Base-by-base conservation (phyloP, 2,329 filamentous ascomycete genomes). In the Ascochyta fabae region DNA sequence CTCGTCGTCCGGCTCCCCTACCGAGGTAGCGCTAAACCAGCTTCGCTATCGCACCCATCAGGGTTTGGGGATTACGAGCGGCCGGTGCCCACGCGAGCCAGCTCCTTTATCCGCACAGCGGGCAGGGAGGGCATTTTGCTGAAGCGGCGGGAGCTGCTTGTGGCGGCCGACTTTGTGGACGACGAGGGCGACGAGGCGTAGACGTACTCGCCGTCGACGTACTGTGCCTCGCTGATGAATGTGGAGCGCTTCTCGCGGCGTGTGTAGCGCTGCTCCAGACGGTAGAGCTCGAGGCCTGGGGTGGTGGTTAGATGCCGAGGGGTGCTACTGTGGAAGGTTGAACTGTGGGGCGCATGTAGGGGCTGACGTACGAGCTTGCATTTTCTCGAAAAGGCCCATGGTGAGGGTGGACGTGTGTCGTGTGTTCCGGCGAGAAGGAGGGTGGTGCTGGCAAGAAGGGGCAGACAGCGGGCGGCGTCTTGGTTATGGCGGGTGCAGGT, bases 151-250 rank as follows among this genome's bases (percentile, higher is more conserved):
- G 61, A 68, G 60, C 47, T 68, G 48, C 57, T 65, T 44, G 65
- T 66, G 4, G 22, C 42, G 38, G 33, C 61, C 61, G 24, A 68
- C 16, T 67, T 69, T 7, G 66, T 72, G 38, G 70, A 66, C 10
- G 70, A 69, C 13, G 69, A 69, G 19, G 74, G 74, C 22, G 70
- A 71, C 16, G 71, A 70, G 46, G 75, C 75, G 83, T 92, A 96
- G 75, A 96, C 83, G 80, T 97, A 97, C 81, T 97, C 94, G 78
- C 93, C 95, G 74, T 98, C 91, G 62, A 97, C 90, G 77, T 98
- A 98, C 75, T 91, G 85, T 27, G 92, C 94, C 70, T 91, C 92
- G 72, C 90, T 92, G 72, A 90, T 87, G 76, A 96, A 96, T 58
- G 91, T 95, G 50, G 88, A 93, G 75, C 94, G 91, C 67, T 94